Evolutionary conservation across 352 stramenopile species (phyloP).

Genomic region (Halophytophthora polymorphica): DNA sequence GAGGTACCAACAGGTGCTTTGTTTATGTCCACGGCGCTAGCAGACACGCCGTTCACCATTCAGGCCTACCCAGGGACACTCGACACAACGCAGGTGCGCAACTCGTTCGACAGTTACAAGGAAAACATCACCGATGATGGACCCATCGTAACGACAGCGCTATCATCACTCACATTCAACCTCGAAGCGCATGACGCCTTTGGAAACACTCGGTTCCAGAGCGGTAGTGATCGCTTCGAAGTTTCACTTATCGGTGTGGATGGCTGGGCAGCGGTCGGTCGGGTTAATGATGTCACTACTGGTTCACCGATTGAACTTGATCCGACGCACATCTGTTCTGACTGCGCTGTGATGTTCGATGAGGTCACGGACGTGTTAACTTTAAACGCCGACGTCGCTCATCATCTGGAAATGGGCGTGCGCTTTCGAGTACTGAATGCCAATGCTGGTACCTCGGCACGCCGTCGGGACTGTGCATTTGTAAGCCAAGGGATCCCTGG

Average conservation of each 20-base stretch:
- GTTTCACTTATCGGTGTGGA: slow-evolving; percentile 76
- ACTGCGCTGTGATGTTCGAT: slow-evolving; percentile 54
- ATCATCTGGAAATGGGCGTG: slow-evolving; percentile 49
- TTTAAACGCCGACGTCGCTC: slow-evolving; percentile 56
- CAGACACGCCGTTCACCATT: slow-evolving; percentile 59
- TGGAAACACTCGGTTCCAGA: slow-evolving; percentile 85
- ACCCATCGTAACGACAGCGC: slow-evolving; percentile 28
- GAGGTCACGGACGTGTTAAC: slow-evolving; percentile 40
- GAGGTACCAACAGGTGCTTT: slow-evolving; percentile 20
- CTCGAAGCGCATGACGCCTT: slow-evolving; percentile 77
- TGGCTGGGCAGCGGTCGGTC: slow-evolving; percentile 86
- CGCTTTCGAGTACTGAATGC: slow-evolving; percentile 61
- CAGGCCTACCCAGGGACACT: slow-evolving; percentile 75
- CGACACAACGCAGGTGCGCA: slow-evolving; percentile 45
- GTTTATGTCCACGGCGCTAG: slow-evolving; percentile 38
- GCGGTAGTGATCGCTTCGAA: slow-evolving; percentile 76
- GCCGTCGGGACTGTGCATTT: slow-evolving; percentile 66
- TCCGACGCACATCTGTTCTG: slow-evolving; percentile 46
- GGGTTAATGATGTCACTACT: slow-evolving; percentile 75
- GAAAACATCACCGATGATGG: slow-evolving; percentile 26
- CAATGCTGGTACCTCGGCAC: slow-evolving; percentile 53
- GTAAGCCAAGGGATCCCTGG: slow-evolving; percentile 41
- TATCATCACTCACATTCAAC: slow-evolving; percentile 61
- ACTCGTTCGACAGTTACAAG: slow-evolving; percentile 60
- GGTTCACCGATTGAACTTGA: slow-evolving; percentile 36